Evolutionary conservation across 495 filamentous ascomycete genomes (phyloP).

Genomic region (Cetradonia linearis): DNA sequence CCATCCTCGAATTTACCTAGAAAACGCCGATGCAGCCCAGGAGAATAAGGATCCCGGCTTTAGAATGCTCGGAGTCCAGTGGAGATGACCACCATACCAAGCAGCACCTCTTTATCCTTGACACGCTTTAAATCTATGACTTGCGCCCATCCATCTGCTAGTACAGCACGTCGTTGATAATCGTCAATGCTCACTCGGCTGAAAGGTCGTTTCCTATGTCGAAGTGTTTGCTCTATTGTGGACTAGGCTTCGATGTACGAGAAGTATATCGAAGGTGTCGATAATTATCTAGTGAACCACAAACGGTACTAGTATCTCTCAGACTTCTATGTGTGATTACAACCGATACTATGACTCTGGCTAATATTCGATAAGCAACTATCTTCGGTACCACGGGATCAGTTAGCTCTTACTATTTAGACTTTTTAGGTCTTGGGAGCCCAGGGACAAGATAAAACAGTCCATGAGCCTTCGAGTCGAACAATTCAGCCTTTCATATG

Average conservation of each 20-base stretch:
- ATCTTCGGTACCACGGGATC: neutral
- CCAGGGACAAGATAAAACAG: neutral
- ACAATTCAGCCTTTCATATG: neutral
- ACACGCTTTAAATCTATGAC: neutral
- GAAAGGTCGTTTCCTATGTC: neutral
- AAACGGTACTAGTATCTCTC: neutral
- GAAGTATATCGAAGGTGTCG: too few species aligned
- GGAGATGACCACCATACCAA: constrained; percentile 30
- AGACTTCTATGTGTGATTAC: neutral
- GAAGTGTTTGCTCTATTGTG: neutral
- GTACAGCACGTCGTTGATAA: neutral
- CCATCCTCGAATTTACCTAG: constrained; percentile 40
- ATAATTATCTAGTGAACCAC: neutral
- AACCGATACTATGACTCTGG: neutral
- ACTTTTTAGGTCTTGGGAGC: neutral
- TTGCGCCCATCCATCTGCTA: neutral
- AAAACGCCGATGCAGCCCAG: constrained; percentile 34
- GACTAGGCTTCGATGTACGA: neutral
- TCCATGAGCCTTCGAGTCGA: neutral
- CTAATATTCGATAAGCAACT: neutral
- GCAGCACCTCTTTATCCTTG: neutral
- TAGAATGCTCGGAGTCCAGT: constrained; percentile 44
- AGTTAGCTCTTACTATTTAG: neutral
- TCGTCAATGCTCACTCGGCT: neutral
- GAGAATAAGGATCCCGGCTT: constrained; percentile 28